A percentile compares a stretch with the other conserved stretches of the same genome.
Evolutionary conservation across 2,329 filamentous ascomycete species (phyloP).

Genomic region (Seiridium unicorne): DNA sequence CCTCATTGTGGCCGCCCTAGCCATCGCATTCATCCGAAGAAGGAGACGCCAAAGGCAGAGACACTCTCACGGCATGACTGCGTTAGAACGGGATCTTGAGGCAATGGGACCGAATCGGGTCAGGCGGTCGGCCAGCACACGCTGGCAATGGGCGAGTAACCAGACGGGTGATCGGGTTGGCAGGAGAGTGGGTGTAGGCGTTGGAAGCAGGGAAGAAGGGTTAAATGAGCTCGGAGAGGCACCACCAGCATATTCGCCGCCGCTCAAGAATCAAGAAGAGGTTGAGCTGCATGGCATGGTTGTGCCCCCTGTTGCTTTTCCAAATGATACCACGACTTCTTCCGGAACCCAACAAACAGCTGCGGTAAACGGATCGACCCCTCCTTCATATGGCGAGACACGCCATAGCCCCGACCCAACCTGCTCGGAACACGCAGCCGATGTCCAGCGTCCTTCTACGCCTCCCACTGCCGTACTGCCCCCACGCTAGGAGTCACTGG

Average conservation of each 20-base stretch:
- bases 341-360: neutral
- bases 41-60: conserved; percentile 19
- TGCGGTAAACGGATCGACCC: neutral
- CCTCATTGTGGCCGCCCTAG: conserved; percentile 21
- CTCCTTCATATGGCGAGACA: conserved; percentile 9
- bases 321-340: neutral
- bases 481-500: neutral
- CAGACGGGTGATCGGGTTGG: neutral
- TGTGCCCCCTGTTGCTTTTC: neutral
- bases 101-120: conserved; percentile 12
- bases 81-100: conserved; percentile 21
- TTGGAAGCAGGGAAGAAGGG: conserved; percentile 26
- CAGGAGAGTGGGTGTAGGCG: conserved; percentile 10
- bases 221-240: conserved; percentile 31
- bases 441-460: neutral
- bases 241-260: conserved; percentile 26
- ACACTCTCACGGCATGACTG: conserved; percentile 12
- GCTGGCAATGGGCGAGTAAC: conserved; percentile 9
- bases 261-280: conserved; percentile 16
- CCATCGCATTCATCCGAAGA: conserved; percentile 23
- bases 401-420: neutral
- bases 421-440: neutral
- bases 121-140: conserved; percentile 12
- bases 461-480: neutral
- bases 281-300: conserved; percentile 14